Percentiles rank a stretch among this genome's conserved stretches.
Conservation (phyloP, 2,329 filamentous ascomycete species). For the Alternaria ventricosa region DNA sequence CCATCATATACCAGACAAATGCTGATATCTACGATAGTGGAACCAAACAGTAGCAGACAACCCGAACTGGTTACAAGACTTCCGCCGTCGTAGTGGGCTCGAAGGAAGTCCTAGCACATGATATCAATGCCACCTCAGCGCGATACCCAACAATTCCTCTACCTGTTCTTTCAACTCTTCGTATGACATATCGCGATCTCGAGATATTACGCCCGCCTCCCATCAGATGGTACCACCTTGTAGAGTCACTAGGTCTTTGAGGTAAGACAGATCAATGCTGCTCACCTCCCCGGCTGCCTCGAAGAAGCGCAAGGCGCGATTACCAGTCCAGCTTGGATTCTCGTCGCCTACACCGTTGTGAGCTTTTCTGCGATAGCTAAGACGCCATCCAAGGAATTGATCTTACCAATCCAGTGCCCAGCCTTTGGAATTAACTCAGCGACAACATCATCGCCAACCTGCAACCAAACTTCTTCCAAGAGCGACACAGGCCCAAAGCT, state of each 20-base stretch:
- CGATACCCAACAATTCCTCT: background rate
- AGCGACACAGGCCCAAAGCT: background rate
- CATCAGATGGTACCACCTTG: background rate
- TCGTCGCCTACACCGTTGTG: background rate
- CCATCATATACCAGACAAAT: background rate
- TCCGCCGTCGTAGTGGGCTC: constrained; percentile 7
- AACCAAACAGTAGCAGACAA: constrained; percentile 43
- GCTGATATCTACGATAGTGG: constrained; percentile 36
- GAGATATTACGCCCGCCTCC: background rate
- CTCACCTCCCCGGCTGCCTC: background rate
- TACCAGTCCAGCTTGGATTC: background rate
- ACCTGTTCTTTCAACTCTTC: background rate
- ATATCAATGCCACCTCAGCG: background rate
- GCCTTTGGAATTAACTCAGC: background rate
- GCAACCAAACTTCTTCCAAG: background rate
- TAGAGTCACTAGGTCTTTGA: background rate
- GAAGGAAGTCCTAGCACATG: background rate
- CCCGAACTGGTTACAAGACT: constrained; percentile 8
- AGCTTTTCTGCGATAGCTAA: background rate
- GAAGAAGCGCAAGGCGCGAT: background rate
- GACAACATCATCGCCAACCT: background rate
- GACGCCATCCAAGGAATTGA: accelerated
- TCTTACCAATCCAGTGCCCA: background rate
- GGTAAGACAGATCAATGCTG: background rate
- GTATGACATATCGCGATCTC: background rate